Percentiles rank a stretch among this genome's conserved stretches.
phyloP scores from a whole-genome alignment of 148 eudicot genomes.

The Rhododendron vialii region DNA sequence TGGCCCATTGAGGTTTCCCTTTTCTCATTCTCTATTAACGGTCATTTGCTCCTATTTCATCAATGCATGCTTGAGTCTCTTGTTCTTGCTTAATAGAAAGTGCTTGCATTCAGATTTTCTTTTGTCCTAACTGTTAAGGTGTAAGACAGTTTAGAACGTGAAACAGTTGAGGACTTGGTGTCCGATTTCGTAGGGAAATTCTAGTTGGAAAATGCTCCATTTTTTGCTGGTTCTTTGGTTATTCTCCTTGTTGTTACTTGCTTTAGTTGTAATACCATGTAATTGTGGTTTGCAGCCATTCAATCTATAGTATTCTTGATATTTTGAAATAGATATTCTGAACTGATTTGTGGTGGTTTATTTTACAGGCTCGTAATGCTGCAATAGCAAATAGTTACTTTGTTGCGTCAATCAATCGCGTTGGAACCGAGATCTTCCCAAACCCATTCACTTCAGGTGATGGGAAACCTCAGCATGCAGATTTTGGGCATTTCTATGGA shows the following conservation, averaged over 20 bases:
- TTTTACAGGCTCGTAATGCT: slow-evolving; percentile 88
- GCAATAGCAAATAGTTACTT: slow-evolving; percentile 93
- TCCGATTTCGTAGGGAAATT: neutral
- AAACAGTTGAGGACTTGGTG: no score
- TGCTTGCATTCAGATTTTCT: neutral
- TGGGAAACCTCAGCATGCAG: slow-evolving; percentile 88
- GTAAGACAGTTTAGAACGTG: no score
- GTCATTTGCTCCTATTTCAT: neutral
- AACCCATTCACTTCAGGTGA: slow-evolving; percentile 96
- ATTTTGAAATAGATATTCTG: neutral
- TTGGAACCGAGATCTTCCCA: slow-evolving; percentile 86
- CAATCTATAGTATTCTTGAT: neutral
- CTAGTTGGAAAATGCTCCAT: neutral
- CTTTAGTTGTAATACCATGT: neutral
- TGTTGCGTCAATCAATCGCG: slow-evolving; percentile 93
- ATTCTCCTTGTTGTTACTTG: neutral
- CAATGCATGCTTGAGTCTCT: neutral
- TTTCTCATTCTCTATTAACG: neutral
- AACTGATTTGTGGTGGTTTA: neutral
- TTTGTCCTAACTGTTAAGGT: neutral
- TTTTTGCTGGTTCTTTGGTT: neutral
- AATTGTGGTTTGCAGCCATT: neutral
- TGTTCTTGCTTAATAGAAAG: neutral
- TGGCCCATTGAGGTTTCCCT: slow-evolving; percentile 89
- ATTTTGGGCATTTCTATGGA: slow-evolving; percentile 97